Evolutionary conservation across 768 basidiomycete genomes (phyloP), one percentile per base, ranked within the genome.

Genomic region (Mycena amicta): DNA sequence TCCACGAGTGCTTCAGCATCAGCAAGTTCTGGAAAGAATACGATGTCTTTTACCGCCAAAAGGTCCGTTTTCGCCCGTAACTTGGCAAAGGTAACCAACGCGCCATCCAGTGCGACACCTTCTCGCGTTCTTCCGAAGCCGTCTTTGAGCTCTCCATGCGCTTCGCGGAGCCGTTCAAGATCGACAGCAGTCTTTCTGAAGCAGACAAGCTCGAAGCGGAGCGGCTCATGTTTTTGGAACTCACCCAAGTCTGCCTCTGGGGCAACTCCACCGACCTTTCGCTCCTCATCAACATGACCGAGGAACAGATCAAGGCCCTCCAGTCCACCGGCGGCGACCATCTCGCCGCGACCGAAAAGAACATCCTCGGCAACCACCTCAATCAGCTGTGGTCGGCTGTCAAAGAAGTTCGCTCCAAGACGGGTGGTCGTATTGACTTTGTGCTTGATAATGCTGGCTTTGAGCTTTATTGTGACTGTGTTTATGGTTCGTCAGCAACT

Each of bases 261-360:
- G 95, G 95, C 16, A 97, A 98, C 75, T 94, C 95, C 8, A 98
- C 95, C 50, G 95, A 97, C 73, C 80, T 97, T 50, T 96, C 94
- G 2, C 82, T 98, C 33, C 80, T 97, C 57, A 98, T 97, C 73
- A 93, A 98, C 75, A 96, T 97, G 95, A 91, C 91, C 5, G 95
- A 98, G 74, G 95, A 97, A 28, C 95, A 97, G 72, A 97, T 98
- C 76, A 95, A 94, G 71, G 84, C 89, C 46, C 81, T 97, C n/a
- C 95, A 98, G 70, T 95, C 94, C 15, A 96, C 95, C 18, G 95
- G 95, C 12, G 93, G 94, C n/a, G 95, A 94, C 46, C 86, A 93
- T 60, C 86, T 98, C 45, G 95, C 95, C 2, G 92, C 93, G 1
- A 95, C 95, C 1, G 94, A 96, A 75, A 95, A 95, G 77, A 97